A percentile compares a stretch with the other conserved stretches of the same genome.
Evolutionary conservation across 1,139 yeast genomes (phyloP).

Genomic region (Nakaseomyces glabratus): DNA sequence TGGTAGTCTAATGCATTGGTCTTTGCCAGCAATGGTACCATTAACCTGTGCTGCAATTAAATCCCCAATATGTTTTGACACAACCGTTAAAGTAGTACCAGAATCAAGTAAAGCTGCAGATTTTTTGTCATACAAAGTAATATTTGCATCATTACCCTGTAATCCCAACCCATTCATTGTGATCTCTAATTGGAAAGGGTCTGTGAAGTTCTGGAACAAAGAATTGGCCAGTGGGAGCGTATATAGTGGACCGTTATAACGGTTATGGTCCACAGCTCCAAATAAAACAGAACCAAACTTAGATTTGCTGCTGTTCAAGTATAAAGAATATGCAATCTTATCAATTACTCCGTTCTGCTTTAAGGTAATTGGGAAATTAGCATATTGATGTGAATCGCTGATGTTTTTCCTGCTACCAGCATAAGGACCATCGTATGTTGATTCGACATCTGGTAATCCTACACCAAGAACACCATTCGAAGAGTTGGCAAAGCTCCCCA

Average conservation of each 20-base stretch:
- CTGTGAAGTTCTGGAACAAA: constrained; percentile 26
- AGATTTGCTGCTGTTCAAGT: too few relatives aligned
- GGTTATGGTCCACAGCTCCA: constrained; percentile 51
- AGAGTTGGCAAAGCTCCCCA: not conserved
- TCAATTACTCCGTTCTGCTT: not conserved
- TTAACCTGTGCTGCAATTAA: constrained; percentile 34
- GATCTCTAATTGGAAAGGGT: constrained; percentile 13
- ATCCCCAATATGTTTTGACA: constrained; percentile 38
- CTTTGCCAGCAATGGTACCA: constrained; percentile 32
- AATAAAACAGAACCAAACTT: constrained; percentile 46
- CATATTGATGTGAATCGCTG: too few relatives aligned
- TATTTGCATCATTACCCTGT: constrained; percentile 19
- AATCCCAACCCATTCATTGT: constrained; percentile 32
- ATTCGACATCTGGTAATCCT: not conserved
- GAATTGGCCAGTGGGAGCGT: constrained; percentile 38
- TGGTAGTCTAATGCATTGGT: constrained; percentile 16
- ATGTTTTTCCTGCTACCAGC: constrained; percentile 7
- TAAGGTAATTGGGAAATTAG: constrained; percentile 1
- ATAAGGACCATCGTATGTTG: not conserved
- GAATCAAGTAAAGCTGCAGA: constrained; percentile 51
- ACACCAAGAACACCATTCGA: not conserved
- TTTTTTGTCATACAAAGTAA: constrained; percentile 21
- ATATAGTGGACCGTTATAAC: constrained; percentile 40
- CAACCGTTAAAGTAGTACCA: constrained; percentile 53
- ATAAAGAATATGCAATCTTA: constrained; percentile 3